Evolutionary conservation across 169 alveolate species (phyloP).

Genomic region (Plasmodium fragile): DNA sequence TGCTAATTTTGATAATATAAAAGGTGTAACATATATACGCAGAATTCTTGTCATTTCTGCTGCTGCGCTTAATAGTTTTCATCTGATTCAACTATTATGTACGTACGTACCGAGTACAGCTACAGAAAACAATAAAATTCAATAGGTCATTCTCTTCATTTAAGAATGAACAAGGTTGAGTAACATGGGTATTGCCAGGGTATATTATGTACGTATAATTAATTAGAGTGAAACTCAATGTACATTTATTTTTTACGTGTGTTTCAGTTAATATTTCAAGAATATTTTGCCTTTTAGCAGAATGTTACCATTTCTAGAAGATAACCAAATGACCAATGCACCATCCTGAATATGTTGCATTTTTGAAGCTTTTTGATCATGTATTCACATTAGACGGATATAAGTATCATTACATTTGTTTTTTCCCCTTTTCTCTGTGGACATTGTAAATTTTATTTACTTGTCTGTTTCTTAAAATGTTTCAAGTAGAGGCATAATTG

Average conservation of each 20-base stretch:
- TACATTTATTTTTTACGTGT: not conserved
- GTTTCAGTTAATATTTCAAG: too few species aligned
- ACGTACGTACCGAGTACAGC: not conserved
- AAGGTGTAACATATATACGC: not conserved
- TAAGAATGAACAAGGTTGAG: not conserved
- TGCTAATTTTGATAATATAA: not conserved
- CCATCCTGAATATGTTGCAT: not conserved
- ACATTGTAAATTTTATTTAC: too few species aligned
- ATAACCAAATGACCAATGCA: not conserved
- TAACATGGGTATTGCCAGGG: not conserved
- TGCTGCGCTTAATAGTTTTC: not conserved
- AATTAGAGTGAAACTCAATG: not conserved
- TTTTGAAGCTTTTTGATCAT: not conserved
- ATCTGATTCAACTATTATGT: not conserved
- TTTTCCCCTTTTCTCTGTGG: not conserved
- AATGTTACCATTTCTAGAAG: not conserved
- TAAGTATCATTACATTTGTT: not conserved
- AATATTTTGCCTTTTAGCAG: not conserved
- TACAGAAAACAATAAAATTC: too few species aligned
- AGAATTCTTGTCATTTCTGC: not conserved
- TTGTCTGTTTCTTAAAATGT: not conserved
- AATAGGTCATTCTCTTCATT: not conserved
- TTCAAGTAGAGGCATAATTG: not conserved
- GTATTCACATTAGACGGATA: not conserved
- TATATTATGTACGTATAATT: not conserved